Evolutionary conservation across 1,284 basidiomycete species (phyloP), one percentile per base, ranked within the genome.

Genomic region (Malassezia obtusa): DNA sequence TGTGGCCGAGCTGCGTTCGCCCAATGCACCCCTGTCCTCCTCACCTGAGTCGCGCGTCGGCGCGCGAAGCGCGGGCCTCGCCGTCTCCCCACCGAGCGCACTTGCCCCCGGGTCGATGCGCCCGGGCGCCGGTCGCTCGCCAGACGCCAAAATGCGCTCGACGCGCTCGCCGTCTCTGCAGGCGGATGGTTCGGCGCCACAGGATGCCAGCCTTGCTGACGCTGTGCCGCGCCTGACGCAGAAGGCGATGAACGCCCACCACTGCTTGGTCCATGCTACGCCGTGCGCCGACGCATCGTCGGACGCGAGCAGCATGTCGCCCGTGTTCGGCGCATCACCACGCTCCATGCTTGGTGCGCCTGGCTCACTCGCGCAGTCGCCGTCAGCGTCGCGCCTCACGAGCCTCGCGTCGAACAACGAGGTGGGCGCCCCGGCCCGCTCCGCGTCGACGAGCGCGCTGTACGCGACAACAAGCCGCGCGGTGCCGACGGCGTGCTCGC

Each of bases 231-330:
- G 35, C 19, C 53, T 71, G 36, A 62, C 60, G 45, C 47, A 51
- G 21, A 63, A 68, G 31, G 62, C 63, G 40, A 71, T 71, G 68
- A 51, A 53, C 33, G 58, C 50, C 7, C 65, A 70, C 40, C 66
- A 68, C n/a, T 68, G 65, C 39, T 54, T 67, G 3, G 62, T 71
- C 19, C 55, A 59, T 11, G 64, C 63, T 41, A 57, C 61, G n/a
- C 57, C 63, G 2, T 61, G 62, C 15, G 26, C 43, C 26, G 32
- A 22, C 6, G 48, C 40, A 45, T 12, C 59, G 25, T 9, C 25
- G 14, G 65, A 64, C 31, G 48, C 55, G n/a, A 24, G 38, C 14
- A 24, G 17, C 38, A 24, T 14, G 7, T 15, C 21, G 11, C 4
- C 38, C 22, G 49, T 50, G 31, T 40, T 53, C 30, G 49, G 55